Conservation (phyloP, 805 yeast species). For the Brettanomyces naardenensis region DNA sequence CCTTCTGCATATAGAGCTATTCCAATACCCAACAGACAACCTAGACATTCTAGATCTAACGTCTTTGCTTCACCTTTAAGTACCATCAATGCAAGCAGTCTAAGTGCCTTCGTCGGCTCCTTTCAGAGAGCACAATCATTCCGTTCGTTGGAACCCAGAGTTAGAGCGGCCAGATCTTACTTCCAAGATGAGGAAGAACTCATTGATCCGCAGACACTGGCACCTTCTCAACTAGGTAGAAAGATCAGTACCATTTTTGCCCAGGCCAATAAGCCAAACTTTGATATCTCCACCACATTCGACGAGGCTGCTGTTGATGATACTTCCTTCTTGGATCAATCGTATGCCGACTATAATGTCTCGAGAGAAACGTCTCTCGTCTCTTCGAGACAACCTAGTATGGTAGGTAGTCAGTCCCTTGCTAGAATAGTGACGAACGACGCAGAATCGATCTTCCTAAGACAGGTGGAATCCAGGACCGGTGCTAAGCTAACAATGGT, state of each 20-base stretch:
- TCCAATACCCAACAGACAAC: conserved; percentile 18
- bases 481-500: conserved; percentile 66
- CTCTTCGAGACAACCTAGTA: conserved; percentile 13
- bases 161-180: conserved; percentile 55
- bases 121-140: conserved; percentile 71
- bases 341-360: conserved; percentile 16
- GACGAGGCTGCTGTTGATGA: conserved; percentile 36
- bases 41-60: conserved; percentile 3
- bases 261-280: neutral
- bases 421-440: conserved; percentile 18
- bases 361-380: conserved; percentile 13
- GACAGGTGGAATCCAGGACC: conserved; percentile 59
- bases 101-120: conserved; percentile 75
- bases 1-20: conserved; percentile 13
- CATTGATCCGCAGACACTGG: conserved; percentile 60
- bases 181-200: conserved; percentile 57
- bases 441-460: conserved; percentile 20
- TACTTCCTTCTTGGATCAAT: conserved; percentile 30
- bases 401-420: conserved; percentile 6
- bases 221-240: conserved; percentile 58
- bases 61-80: conserved; percentile 6
- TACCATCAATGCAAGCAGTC: conserved; percentile 28
- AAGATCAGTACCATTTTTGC: conserved; percentile 47
- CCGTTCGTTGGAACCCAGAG: conserved; percentile 44
- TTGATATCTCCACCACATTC: conserved; percentile 15